A percentile compares a stretch with the other conserved stretches of the same genome.
Conservation (phyloP, 306 rosid species). For the Trichosanthes truncata region DNA sequence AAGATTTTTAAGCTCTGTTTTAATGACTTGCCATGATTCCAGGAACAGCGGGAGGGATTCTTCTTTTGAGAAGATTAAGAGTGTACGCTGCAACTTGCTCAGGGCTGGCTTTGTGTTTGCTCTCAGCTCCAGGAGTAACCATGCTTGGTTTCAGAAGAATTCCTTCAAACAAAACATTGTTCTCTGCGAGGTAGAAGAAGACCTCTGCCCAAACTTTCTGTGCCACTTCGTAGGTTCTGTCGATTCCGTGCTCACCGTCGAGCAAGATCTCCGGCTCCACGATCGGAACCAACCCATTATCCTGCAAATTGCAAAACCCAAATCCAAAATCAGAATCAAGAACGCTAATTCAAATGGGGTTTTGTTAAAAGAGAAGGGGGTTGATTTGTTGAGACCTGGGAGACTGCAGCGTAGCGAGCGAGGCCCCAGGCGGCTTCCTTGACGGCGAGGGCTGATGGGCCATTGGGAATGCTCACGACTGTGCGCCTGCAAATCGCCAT, state of each 20-base stretch:
- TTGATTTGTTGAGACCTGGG: constrained; percentile 40
- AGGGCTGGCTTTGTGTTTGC: constrained; percentile 73
- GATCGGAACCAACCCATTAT: constrained; percentile 77
- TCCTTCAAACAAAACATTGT: constrained; percentile 82
- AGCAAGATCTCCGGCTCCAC: constrained; percentile 98
- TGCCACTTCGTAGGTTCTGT: constrained; percentile 80
- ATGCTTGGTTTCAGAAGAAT: constrained; percentile 96
- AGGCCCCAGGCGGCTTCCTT: constrained; percentile 90
- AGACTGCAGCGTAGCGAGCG: constrained; percentile 92
- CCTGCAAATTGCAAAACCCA: constrained; percentile 21
- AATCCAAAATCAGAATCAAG: neutral
- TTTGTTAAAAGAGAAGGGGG: neutral
- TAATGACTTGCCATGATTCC: constrained; percentile 72
- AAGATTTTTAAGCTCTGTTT: neutral
- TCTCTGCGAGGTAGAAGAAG: constrained; percentile 83
- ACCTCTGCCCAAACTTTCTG: constrained; percentile 91
- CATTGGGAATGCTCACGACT: constrained; percentile 85
- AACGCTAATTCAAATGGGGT: neutral
- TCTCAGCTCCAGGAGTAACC: constrained; percentile 96
- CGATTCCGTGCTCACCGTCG: constrained; percentile 82
- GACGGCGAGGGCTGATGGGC: constrained; percentile 93
- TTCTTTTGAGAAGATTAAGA: constrained; percentile 69
- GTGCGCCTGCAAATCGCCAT: constrained; percentile 9
- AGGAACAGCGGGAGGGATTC: constrained; percentile 93
- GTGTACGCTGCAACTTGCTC: constrained; percentile 66